Evolutionary conservation across 1,139 yeast genomes (phyloP).

Genomic region (Yamadazyma siamensis): DNA sequence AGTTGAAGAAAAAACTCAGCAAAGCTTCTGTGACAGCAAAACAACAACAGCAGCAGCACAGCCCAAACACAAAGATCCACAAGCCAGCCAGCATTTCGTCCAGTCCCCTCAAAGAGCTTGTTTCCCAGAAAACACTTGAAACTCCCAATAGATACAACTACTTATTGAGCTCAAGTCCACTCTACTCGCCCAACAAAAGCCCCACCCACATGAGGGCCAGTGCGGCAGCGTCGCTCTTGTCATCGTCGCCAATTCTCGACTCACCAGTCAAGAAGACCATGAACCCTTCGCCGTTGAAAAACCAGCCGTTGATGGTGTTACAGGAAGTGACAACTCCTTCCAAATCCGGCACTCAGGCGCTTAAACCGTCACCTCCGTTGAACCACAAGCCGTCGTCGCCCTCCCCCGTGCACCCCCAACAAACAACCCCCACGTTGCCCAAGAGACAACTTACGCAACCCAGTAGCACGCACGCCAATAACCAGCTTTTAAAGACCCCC

Average conservation of each 20-base stretch:
- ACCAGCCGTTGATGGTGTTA: slow-evolving; percentile 37
- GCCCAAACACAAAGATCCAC: slow-evolving; percentile 20
- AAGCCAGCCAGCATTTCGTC: slow-evolving; percentile 6
- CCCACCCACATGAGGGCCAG: slow-evolving; percentile 43
- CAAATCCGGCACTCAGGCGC: slow-evolving; percentile 7
- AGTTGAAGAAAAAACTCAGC: slow-evolving; percentile 41
- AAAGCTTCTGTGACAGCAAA: slow-evolving; percentile 47
- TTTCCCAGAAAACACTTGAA: slow-evolving; percentile 20
- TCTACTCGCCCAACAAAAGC: slow-evolving; percentile 42
- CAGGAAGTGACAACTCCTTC: slow-evolving; percentile 27
- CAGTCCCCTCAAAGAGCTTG: slow-evolving; percentile 31
- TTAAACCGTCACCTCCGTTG: slow-evolving; percentile 40
- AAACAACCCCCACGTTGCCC: slow-evolving; percentile 35
- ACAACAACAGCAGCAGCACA: slow-evolving; percentile 27
- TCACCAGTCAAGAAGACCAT: slow-evolving; percentile 33
- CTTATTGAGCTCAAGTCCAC: slow-evolving; percentile 30
- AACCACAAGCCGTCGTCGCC: slow-evolving; percentile 14
- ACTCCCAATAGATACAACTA: slow-evolving; percentile 13
- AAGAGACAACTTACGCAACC: slow-evolving; percentile 18
- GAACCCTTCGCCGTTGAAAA: slow-evolving; percentile 22
- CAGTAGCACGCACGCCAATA: slow-evolving; percentile 7
- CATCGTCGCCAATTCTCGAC: slow-evolving; percentile 27
- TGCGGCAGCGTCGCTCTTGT: slow-evolving; percentile 29
- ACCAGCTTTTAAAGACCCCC: slow-evolving; percentile 35
- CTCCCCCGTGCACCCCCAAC: slow-evolving; percentile 10